A percentile compares a stretch with the other conserved stretches of the same genome.
Evolutionary conservation across 225 moss, liverwort and hornwort species (phyloP).

Genomic region (Sphagnum contortum): DNA sequence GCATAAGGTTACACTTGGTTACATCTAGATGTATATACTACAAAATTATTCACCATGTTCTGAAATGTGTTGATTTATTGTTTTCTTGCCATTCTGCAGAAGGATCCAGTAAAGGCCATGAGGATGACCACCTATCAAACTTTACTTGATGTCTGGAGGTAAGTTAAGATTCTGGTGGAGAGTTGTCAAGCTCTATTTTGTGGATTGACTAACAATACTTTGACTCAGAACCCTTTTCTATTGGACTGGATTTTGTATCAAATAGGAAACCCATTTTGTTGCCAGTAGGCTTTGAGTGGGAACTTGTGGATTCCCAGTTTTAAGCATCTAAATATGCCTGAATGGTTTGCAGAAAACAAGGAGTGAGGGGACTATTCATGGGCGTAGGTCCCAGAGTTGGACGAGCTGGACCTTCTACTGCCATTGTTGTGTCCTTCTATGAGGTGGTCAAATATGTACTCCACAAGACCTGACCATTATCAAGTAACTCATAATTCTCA

Average conservation of each 20-base stretch:
- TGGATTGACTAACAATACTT: no score
- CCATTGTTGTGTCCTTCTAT: constrained; percentile 94
- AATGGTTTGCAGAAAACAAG: constrained; percentile 47
- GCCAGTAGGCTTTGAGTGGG: neutral
- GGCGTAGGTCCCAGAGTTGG: constrained; percentile 91
- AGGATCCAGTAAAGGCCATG: constrained; percentile 29
- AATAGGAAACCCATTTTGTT: constrained; percentile 5
- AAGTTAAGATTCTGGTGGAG: neutral
- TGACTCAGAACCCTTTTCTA: no score
- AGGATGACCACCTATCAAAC: constrained; percentile 21
- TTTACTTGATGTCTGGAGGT: constrained; percentile 34
- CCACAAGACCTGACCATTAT: constrained; percentile 23
- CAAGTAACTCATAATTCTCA: no score
- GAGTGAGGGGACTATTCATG: constrained; percentile 69
- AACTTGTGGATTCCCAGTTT: neutral
- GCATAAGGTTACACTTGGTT: no score
- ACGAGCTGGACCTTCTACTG: constrained; percentile 87
- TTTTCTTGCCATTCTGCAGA: constrained; percentile 14
- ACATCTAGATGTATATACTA: no score
- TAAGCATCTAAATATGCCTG: neutral
- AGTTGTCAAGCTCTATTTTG: no score
- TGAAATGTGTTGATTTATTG: no score
- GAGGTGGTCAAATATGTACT: constrained; percentile 87
- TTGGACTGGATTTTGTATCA: neutral
- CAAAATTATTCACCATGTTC: no score